phyloP scores from a whole-genome alignment of 75 land plant species.

The Isoetes taiwanensis region DNA sequence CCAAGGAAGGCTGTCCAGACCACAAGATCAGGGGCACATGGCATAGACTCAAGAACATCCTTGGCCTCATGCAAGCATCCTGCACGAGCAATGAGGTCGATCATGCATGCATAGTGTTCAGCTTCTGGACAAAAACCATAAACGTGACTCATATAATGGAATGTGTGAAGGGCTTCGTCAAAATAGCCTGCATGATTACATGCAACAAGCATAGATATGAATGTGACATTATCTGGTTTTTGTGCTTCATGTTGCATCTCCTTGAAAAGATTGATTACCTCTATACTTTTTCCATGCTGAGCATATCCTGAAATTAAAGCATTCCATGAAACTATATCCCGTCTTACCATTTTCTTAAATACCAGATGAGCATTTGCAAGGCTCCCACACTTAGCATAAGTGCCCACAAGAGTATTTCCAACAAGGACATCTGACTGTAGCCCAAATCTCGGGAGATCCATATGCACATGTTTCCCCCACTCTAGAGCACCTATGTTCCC shows the following conservation, averaged over 20 bases:
- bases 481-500: neutral
- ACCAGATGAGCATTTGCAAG: neutral
- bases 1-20: neutral
- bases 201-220: neutral
- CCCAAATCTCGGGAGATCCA: neutral
- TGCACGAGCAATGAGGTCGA: neutral
- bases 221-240: neutral
- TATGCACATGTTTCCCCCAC: neutral
- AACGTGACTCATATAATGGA: neutral
- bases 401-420: slow-evolving; percentile 18
- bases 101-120: slow-evolving; percentile 7
- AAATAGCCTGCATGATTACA: neutral
- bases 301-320: slow-evolving; percentile 16
- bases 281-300: slow-evolving; percentile 5
- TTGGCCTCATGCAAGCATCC: neutral
- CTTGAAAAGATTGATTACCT: neutral
- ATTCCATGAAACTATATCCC: slow-evolving; percentile 2
- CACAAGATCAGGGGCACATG: neutral
- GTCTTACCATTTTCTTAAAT: neutral
- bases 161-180: neutral
- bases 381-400: slow-evolving; percentile 16
- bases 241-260: neutral
- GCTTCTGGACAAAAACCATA: neutral
- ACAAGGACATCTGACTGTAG: slow-evolving; percentile 10
- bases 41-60: neutral